A percentile compares a stretch with the other conserved stretches of the same genome.
Evolutionary conservation across 2,329 filamentous ascomycete species (phyloP).

Genomic region (Lojkania enalia): DNA sequence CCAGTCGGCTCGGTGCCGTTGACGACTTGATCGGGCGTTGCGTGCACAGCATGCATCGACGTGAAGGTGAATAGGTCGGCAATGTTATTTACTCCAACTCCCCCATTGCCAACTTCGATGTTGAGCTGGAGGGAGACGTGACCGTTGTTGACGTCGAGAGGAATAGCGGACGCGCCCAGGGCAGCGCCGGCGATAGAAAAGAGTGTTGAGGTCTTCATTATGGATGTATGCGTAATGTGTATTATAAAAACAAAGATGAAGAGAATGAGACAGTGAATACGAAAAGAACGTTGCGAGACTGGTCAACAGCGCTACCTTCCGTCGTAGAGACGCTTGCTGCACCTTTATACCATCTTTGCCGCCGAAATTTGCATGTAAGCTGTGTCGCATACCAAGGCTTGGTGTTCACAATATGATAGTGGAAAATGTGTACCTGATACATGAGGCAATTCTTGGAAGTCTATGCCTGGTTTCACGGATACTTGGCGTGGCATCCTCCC

Average conservation of each 20-base stretch:
- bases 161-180: constrained; percentile 14
- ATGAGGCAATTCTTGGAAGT: not conserved
- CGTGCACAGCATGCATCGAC: constrained; percentile 53
- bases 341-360: not conserved
- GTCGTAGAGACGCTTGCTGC: not conserved
- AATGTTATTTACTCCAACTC: constrained; percentile 8
- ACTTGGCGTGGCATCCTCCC: not conserved
- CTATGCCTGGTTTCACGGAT: constrained; percentile 1
- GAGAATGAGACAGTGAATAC: constrained; percentile 12
- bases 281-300: constrained; percentile 20
- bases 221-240: constrained; percentile 15
- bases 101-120: constrained; percentile 19
- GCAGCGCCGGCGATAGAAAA: constrained; percentile 14
- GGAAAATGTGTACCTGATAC: not conserved
- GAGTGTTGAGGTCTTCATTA: constrained; percentile 24
- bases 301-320: constrained; percentile 24
- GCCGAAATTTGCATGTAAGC: not conserved
- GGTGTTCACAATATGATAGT: not conserved
- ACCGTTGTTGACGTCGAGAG: constrained; percentile 20
- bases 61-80: constrained; percentile 48
- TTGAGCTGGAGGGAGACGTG: constrained; percentile 19
- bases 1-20: constrained; percentile 49
- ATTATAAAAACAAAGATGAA: constrained; percentile 2
- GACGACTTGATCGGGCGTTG: constrained; percentile 56
- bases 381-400: constrained; percentile 1